Conservation (phyloP, 352 stramenopile species). For the Phytophthora colocasiae region DNA sequence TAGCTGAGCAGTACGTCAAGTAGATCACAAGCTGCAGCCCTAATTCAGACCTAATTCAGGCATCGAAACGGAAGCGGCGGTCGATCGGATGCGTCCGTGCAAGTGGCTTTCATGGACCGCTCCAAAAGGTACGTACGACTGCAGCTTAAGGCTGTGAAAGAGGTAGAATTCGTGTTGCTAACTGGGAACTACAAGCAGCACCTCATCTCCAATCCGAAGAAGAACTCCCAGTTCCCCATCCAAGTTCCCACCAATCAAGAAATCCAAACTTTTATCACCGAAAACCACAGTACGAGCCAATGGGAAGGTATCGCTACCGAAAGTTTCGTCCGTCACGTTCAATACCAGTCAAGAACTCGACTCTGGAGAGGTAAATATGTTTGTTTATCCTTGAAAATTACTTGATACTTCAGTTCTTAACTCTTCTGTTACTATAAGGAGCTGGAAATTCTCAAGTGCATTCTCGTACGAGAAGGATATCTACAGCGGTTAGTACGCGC, state of each 20-base stretch:
- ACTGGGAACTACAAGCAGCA: not conserved
- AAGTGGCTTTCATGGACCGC: constrained; percentile 25
- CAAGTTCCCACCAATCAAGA: constrained; percentile 40
- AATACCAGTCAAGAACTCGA: constrained; percentile 42
- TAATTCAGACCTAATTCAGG: constrained; percentile 17
- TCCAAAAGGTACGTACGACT: too few species aligned
- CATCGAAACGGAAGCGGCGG: constrained; percentile 2
- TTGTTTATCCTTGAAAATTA: not conserved
- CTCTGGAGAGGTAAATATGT: constrained; percentile 52
- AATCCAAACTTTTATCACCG: constrained; percentile 19
- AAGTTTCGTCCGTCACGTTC: constrained; percentile 48
- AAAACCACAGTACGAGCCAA: constrained; percentile 19
- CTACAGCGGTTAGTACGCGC: constrained; percentile 72
- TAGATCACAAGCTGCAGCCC: too few species aligned
- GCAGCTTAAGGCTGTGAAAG: not conserved
- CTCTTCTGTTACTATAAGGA: constrained; percentile 49
- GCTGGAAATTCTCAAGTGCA: constrained; percentile 90
- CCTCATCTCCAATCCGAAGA: constrained; percentile 20
- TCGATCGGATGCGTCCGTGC: constrained; percentile 20
- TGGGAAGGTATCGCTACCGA: constrained; percentile 46
- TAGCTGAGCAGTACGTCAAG: not conserved
- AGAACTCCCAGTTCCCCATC: constrained; percentile 6
- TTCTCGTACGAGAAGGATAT: constrained; percentile 91
- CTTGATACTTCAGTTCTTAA: not conserved
- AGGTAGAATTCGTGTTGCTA: not conserved